A percentile compares a stretch with the other conserved stretches of the same genome.
Conservation (phyloP, 1,284 basidiomycete species). For the Ceraceosorus bombacis region DNA sequence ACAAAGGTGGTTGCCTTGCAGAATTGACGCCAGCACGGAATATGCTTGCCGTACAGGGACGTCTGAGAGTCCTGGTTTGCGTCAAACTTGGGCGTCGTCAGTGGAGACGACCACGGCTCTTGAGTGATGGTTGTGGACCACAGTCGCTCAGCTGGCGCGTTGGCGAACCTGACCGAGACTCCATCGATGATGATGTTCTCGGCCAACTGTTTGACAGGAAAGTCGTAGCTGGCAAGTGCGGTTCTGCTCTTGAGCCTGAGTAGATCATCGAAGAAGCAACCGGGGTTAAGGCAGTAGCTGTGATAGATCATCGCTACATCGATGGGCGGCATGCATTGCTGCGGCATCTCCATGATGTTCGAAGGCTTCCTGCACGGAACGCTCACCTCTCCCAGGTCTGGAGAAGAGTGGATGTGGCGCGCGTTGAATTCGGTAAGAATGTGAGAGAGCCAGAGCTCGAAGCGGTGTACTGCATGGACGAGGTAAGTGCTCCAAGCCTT, state of each 20-base stretch:
- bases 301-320: conserved; percentile 36
- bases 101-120: too few relatives aligned
- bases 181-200: too few relatives aligned
- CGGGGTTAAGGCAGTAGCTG: conserved; percentile 20
- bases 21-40: too few relatives aligned
- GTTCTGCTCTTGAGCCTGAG: conserved; percentile 10
- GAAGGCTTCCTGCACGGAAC: conserved; percentile 3
- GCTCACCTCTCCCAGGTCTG: background rate
- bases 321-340: conserved; percentile 25
- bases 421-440: conserved; percentile 12
- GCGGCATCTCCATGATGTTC: conserved; percentile 12
- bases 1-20: too few relatives aligned
- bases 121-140: too few relatives aligned
- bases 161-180: too few relatives aligned
- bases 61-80: too few relatives aligned
- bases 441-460: conserved; percentile 24
- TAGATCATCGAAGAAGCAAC: conserved; percentile 14
- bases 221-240: background rate
- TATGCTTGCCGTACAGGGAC: too few relatives aligned
- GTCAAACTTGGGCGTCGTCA: too few relatives aligned
- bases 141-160: too few relatives aligned
- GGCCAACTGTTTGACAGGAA: background rate
- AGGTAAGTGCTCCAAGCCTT: conserved; percentile 26
- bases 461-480: conserved; percentile 25
- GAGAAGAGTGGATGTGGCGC: background rate